Evolutionary conservation across 495 filamentous ascomycete genomes (phyloP).

Genomic region (Massariosphaeria phaeospora): DNA sequence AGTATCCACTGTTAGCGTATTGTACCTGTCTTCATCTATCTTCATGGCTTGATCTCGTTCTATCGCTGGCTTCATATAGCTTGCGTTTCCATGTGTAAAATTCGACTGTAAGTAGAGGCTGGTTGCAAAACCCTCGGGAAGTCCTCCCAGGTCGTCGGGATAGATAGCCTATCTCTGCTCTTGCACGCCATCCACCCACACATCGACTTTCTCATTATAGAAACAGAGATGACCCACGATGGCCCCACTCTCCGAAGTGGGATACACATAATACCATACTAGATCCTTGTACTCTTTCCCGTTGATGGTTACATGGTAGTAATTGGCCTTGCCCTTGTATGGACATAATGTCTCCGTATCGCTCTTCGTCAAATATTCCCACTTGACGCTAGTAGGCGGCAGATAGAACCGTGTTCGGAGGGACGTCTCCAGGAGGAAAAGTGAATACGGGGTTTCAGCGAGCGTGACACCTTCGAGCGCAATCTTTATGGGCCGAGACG

Average conservation of each 20-base stretch:
- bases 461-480: constrained; percentile 45
- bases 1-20: too few species aligned
- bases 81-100: too few species aligned
- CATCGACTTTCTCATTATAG: constrained; percentile 59
- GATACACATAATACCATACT: constrained; percentile 53
- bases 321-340: constrained; percentile 56
- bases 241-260: constrained; percentile 46
- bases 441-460: constrained; percentile 40
- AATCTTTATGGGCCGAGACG: constrained; percentile 47
- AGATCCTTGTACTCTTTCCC: constrained; percentile 45
- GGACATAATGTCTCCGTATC: constrained; percentile 48
- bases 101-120: too few species aligned
- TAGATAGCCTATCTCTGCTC: constrained; percentile 41
- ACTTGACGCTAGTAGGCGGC: constrained; percentile 43
- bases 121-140: too few species aligned
- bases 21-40: too few species aligned
- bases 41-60: too few species aligned
- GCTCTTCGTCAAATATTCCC: constrained; percentile 40
- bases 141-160: too few species aligned
- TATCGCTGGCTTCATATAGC: too few species aligned
- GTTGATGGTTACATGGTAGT: constrained; percentile 44
- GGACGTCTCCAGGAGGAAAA: constrained; percentile 51
- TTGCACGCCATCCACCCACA: constrained; percentile 50
- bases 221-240: constrained; percentile 51
- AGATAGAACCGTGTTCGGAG: constrained; percentile 53